A percentile compares a stretch with the other conserved stretches of the same genome.
Evolutionary conservation across 1,284 basidiomycete genomes (phyloP).

Genomic region (Golubevia sp.): DNA sequence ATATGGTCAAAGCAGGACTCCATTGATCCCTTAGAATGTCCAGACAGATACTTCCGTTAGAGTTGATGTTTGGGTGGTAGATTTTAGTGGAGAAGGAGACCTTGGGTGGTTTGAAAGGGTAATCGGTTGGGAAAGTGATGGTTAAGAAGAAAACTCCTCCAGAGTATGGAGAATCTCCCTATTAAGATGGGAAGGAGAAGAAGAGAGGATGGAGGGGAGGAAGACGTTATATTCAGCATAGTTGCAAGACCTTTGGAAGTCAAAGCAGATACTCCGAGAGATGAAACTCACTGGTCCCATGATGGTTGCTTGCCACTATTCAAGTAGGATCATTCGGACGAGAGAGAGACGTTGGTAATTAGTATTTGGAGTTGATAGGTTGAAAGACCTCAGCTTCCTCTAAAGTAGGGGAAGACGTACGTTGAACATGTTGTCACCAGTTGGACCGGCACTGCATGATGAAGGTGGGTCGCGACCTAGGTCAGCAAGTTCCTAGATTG

Average conservation of each 20-base stretch:
- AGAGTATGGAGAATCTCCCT: slow-evolving; percentile 92
- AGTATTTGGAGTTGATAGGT: not conserved
- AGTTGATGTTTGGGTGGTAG: too few species aligned
- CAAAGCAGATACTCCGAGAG: too few species aligned
- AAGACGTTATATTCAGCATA: too few species aligned
- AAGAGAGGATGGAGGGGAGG: not conserved
- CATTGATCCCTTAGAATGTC: slow-evolving; percentile 88
- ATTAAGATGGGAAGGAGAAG: not conserved
- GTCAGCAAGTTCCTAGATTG: slow-evolving; percentile 46
- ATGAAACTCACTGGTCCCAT: slow-evolving; percentile 55
- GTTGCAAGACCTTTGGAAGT: too few species aligned
- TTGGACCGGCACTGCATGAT: slow-evolving; percentile 58
- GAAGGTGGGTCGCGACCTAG: slow-evolving; percentile 60
- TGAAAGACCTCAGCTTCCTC: too few species aligned
- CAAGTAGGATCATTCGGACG: not conserved
- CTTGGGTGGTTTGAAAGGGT: slow-evolving; percentile 78
- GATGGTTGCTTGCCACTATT: slow-evolving; percentile 60
- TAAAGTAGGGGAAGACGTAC: too few species aligned
- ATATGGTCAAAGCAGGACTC: slow-evolving; percentile 90
- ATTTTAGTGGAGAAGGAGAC: slow-evolving; percentile 94
- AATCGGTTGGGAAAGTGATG: slow-evolving; percentile 66
- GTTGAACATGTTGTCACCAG: slow-evolving; percentile 62
- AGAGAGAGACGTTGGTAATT: not conserved
- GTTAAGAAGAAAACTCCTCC: slow-evolving; percentile 93
- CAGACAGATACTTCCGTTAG: slow-evolving; percentile 96